Evolutionary conservation across 2,329 filamentous ascomycete species (phyloP), one percentile per base, ranked within the genome.

Genomic region (Aureobasidium sp.): DNA sequence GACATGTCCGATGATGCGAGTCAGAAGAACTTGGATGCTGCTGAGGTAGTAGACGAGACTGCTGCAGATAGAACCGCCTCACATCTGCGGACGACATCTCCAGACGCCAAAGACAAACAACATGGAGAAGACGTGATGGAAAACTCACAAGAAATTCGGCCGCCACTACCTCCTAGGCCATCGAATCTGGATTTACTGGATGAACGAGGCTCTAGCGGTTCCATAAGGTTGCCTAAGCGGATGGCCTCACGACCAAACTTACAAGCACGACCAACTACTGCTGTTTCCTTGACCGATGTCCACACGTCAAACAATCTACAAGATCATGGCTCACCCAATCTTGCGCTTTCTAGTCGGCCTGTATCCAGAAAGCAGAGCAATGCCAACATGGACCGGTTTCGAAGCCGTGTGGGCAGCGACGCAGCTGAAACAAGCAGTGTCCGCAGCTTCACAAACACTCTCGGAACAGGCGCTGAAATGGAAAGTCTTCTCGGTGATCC

Each of bases 401-500:
- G 75, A 44, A 80, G 78, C 62, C 75, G 74, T 26, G 77, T 73
- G 64, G 76, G 75, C 24, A 86, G 80, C 70, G 82, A 87, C 66
- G 77, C 72, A 56, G 84, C 87, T 56, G 87, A 90, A 66, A 80
- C 79, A 46, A 83, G 83, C 66, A 90, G 87, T 70, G 72, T 90
- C 62, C 80, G 81, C 73, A 90, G 87, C 76, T 83, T 84, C 69
- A 82, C 84, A 36, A 86, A 86, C 0, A 87, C 82, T 6, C 77
- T 81, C 75, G 86, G 81, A 43, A 82, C 80, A 20, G 81, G 81
- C 0, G 86, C 85, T 3, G 92, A 97, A 67, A 83, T 90, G 29
- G 92, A 92, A 64, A 96, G 92, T 70, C 79, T 97, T 24, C 82
- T 96, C 50, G 86, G 85, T 10, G 89, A 90, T 46, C 89, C 27